Conservation (phyloP, 345 rosid genomes). For the Bruguiera parviflora region DNA sequence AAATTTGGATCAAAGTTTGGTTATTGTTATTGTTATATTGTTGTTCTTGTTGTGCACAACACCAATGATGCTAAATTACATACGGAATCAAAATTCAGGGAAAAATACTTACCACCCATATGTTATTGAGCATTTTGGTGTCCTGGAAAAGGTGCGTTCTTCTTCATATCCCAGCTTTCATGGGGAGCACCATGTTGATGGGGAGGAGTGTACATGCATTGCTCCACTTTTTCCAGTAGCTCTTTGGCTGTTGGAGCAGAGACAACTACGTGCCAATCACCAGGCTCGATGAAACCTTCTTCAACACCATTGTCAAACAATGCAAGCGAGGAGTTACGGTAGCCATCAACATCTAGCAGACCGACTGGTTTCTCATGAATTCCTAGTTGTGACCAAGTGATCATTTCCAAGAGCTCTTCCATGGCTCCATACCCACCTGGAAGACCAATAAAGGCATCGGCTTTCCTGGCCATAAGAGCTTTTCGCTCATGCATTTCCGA, state of each 20-base stretch:
- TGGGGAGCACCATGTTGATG: slow-evolving; percentile 73
- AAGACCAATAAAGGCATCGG: slow-evolving; percentile 92
- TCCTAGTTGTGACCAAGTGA: slow-evolving; percentile 97
- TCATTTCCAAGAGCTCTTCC: slow-evolving; percentile 96
- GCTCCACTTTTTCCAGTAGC: slow-evolving; percentile 86
- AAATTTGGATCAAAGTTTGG: too few species aligned
- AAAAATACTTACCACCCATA: slow-evolving; percentile 24
- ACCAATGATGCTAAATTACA: slow-evolving; percentile 29
- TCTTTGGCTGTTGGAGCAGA: slow-evolving; percentile 84
- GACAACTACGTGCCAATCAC: slow-evolving; percentile 73
- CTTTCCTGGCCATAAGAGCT: slow-evolving; percentile 93
- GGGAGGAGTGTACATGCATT: slow-evolving; percentile 48
- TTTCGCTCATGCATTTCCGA: slow-evolving; percentile 90
- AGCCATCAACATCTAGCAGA: slow-evolving; percentile 87
- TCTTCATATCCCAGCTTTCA: slow-evolving; percentile 85
- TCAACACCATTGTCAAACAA: slow-evolving; percentile 81
- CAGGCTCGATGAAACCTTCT: slow-evolving; percentile 87
- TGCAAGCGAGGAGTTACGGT: slow-evolving; percentile 69
- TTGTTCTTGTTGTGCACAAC: slow-evolving; percentile 14
- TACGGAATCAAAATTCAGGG: slow-evolving; percentile 24
- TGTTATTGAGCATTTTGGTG: slow-evolving; percentile 34
- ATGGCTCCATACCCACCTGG: slow-evolving; percentile 98
- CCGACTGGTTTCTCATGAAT: slow-evolving; percentile 94
- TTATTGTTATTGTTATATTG: too few species aligned
- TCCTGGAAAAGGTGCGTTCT: slow-evolving; percentile 55